Conservation (phyloP, 2,329 filamentous ascomycete genomes). For the Xylariomycetidae sp. region DNA sequence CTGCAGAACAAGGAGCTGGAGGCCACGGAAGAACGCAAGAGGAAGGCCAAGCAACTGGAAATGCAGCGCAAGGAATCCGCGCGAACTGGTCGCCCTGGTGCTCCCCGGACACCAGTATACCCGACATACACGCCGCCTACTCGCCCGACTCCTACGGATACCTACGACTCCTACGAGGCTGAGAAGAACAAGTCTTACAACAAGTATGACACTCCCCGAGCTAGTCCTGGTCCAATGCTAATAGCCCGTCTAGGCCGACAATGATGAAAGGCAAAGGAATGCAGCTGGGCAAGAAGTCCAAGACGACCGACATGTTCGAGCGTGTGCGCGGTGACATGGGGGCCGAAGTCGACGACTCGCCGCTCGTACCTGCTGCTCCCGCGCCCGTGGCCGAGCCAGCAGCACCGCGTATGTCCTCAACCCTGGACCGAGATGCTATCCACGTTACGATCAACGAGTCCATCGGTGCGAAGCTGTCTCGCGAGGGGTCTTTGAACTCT, state of each 20-base stretch:
- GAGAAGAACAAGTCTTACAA: constrained; percentile 92
- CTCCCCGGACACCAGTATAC: constrained; percentile 74
- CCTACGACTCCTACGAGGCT: constrained; percentile 90
- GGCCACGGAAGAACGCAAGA: constrained; percentile 95
- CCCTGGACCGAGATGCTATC: constrained; percentile 74
- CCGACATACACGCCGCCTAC: constrained; percentile 81
- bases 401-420: constrained; percentile 55
- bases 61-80: constrained; percentile 97
- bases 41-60: constrained; percentile 97
- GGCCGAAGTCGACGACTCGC: constrained; percentile 72
- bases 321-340: constrained; percentile 88
- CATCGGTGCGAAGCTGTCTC: constrained; percentile 83
- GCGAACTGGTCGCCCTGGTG: constrained; percentile 59
- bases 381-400: constrained; percentile 46
- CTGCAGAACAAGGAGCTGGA: constrained; percentile 93
- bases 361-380: constrained; percentile 55
- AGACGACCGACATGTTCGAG: constrained; percentile 96
- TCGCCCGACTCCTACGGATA: constrained; percentile 67
- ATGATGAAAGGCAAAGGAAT: constrained; percentile 91
- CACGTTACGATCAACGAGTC: constrained; percentile 83
- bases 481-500: constrained; percentile 80
- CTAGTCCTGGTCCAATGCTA: constrained; percentile 13
- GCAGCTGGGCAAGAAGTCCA: constrained; percentile 98
- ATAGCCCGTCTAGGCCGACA: constrained; percentile 39
- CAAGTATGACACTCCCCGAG: constrained; percentile 51